A percentile compares a stretch with the other conserved stretches of the same genome.
phyloP scores from a whole-genome alignment of 768 basidiomycete genomes.

The Dacryopinax spathularia region DNA sequence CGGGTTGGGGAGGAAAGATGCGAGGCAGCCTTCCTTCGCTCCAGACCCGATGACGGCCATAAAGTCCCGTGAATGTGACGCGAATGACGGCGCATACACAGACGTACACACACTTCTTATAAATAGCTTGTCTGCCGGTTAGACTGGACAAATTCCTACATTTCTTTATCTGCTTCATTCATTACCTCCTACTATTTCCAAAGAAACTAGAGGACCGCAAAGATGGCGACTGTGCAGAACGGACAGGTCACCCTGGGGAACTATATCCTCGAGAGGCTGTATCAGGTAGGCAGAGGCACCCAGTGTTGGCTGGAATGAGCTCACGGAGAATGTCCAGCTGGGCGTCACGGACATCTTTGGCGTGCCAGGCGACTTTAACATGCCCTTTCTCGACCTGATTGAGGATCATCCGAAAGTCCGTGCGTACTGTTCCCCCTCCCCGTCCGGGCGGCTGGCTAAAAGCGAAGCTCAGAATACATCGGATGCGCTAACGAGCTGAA shows the following conservation, averaged over 20 bases:
- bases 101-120: too few species aligned
- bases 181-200: neutral
- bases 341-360: constrained; percentile 57
- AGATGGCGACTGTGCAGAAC: neutral
- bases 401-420: constrained; percentile 59
- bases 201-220: neutral
- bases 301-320: too few species aligned
- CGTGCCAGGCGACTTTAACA: constrained; percentile 27
- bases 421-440: constrained; percentile 46
- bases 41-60: neutral
- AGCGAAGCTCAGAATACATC: neutral
- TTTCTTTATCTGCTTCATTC: neutral
- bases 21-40: neutral
- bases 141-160: neutral
- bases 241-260: constrained; percentile 20
- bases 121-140: neutral
- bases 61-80: neutral
- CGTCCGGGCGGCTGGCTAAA: neutral
- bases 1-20: neutral
- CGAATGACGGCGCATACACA: too few species aligned
- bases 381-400: constrained; percentile 47
- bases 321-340: constrained; percentile 11
- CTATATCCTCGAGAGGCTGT: constrained; percentile 24
- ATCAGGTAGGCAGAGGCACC: constrained; percentile 9
- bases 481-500: constrained; percentile 56